Conservation (phyloP, 805 yeast species). For the Kazachstania taianensis region DNA sequence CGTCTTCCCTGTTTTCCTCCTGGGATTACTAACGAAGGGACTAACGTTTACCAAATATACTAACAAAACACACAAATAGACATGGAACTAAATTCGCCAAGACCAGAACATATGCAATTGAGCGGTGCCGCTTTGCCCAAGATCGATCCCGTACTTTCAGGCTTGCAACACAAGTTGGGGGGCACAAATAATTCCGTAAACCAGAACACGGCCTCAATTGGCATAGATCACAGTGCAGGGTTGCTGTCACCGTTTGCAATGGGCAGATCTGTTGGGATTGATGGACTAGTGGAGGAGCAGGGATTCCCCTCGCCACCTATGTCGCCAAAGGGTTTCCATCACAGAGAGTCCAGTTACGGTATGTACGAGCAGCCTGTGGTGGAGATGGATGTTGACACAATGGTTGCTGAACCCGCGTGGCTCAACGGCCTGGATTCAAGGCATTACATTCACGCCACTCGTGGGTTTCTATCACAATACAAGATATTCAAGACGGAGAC, state of each 20-base stretch:
- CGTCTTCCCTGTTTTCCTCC: no score
- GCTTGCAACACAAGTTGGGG: no score
- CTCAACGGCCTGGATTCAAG: conserved; percentile 8
- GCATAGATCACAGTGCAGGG: no score
- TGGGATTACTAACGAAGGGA: no score
- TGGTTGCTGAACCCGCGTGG: conserved; percentile 19
- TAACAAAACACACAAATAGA: no score
- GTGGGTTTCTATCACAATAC: conserved; percentile 20
- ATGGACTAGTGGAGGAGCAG: conserved; percentile 12
- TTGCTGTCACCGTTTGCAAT: background rate
- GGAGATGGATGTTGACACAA: no score
- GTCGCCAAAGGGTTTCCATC: conserved; percentile 17
- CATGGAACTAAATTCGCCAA: conserved; percentile 28
- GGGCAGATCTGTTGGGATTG: conserved; percentile 1
- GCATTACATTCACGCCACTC: conserved; percentile 11
- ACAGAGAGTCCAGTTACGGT: conserved; percentile 4
- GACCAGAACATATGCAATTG: conserved; percentile 27
- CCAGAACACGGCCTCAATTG: no score
- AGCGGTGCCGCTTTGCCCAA: conserved; percentile 5
- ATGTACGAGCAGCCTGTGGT: background rate
- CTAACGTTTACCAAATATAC: no score
- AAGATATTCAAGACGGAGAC: no score
- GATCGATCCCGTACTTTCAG: background rate
- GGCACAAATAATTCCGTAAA: no score
- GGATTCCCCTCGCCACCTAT: conserved; percentile 28